These are phyloP conservation scores for Naganishia vishniacii DNA, from an alignment of 768 basidiomycete species.

Conservation along the genomic window DNA sequence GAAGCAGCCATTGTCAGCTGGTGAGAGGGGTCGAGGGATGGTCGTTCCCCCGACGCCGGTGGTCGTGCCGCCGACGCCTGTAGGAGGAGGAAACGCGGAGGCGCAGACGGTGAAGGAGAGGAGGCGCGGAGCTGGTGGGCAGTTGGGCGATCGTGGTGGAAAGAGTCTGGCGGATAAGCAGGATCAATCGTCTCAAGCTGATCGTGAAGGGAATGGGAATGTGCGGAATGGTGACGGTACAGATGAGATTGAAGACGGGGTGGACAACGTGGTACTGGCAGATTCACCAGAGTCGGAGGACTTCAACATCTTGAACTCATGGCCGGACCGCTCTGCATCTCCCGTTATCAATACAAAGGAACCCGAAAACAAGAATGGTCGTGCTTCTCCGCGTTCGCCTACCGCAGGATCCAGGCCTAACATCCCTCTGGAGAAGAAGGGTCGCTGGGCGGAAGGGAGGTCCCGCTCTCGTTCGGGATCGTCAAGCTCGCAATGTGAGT, in stretches of 20 bases:
- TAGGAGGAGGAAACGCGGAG: conserved; percentile 58
- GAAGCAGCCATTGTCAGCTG: conserved; percentile 1
- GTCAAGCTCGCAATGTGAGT: background rate
- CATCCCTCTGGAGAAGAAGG: background rate
- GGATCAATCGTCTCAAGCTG: no score
- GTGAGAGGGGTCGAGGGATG: conserved; percentile 1
- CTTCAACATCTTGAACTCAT: background rate
- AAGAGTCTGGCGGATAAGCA: no score
- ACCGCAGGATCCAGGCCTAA: background rate
- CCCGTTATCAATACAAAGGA: background rate
- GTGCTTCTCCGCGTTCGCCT: no score
- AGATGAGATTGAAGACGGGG: no score
- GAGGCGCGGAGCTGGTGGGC: no score
- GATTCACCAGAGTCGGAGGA: background rate
- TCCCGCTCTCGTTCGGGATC: background rate
- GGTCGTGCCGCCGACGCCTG: conserved; percentile 6
- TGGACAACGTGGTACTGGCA: background rate
- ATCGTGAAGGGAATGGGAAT: conserved; percentile 63
- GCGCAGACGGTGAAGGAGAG: conserved; percentile 87
- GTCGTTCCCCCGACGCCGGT: conserved; percentile 9
- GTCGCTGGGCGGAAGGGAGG: background rate
- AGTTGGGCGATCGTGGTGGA: no score
- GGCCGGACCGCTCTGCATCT: background rate
- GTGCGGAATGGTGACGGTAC: no score
- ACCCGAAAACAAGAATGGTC: background rate